phyloP scores from a whole-genome alignment of 1,139 yeast genomes.

The Yamadazyma buinensis region DNA sequence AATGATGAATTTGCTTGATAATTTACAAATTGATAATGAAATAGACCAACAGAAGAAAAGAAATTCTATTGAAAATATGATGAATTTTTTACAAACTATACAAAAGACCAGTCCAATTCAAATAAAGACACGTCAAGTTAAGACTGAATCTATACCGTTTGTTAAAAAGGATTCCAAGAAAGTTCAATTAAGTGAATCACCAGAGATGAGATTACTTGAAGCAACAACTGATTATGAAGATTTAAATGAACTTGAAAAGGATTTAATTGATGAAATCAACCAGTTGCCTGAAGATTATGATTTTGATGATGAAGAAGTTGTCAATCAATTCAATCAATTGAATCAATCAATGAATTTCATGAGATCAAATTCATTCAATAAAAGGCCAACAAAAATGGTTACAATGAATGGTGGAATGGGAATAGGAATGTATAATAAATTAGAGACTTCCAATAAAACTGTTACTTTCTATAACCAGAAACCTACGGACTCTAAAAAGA shows the following conservation, averaged over 20 bases:
- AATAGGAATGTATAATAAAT: conserved; percentile 41
- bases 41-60: conserved; percentile 12
- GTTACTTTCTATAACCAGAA: conserved; percentile 48
- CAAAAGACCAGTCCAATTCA: conserved; percentile 8
- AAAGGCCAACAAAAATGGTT: conserved; percentile 31
- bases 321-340: conserved; percentile 11
- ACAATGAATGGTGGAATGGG: conserved; percentile 2
- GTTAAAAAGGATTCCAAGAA: background rate
- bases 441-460: conserved; percentile 49
- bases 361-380: conserved; percentile 36
- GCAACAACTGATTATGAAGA: conserved; percentile 7
- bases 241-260: conserved; percentile 27
- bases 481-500: too few species aligned
- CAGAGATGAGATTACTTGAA: background rate
- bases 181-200: background rate
- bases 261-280: conserved; percentile 51
- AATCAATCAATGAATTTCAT: conserved; percentile 14
- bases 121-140: background rate
- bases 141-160: background rate
- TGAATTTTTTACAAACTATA: conserved; percentile 14
- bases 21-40: conserved; percentile 13
- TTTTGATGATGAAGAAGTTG: conserved; percentile 30
- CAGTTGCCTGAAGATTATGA: conserved; percentile 59
- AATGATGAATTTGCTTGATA: conserved; percentile 23
- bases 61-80: conserved; percentile 17